Conservation (phyloP, 345 rosid species). For the Turnera subulata region DNA sequence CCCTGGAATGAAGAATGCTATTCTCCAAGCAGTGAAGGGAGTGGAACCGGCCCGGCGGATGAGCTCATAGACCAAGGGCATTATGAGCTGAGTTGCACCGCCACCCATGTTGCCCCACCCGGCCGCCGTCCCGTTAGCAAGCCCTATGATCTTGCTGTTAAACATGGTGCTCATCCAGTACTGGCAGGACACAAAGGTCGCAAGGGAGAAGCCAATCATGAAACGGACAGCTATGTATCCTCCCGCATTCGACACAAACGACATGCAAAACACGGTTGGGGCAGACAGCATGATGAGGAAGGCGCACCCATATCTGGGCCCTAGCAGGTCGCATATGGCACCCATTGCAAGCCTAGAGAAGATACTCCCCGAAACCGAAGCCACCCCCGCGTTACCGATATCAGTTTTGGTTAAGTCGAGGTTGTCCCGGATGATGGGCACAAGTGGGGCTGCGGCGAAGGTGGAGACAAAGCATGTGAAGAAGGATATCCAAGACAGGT, state of each 20-base stretch:
- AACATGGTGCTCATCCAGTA: slow-evolving; percentile 99
- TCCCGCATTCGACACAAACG: slow-evolving; percentile 52
- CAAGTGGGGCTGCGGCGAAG: slow-evolving; percentile 88
- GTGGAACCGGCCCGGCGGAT: slow-evolving; percentile 48
- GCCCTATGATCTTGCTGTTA: slow-evolving; percentile 75
- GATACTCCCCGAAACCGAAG: slow-evolving; percentile 87
- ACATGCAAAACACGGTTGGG: slow-evolving; percentile 85
- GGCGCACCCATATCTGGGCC: slow-evolving; percentile 85
- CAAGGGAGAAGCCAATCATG: slow-evolving; percentile 92
- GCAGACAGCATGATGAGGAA: slow-evolving; percentile 77
- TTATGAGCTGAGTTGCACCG: slow-evolving; percentile 77
- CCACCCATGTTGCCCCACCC: slow-evolving; percentile 99
- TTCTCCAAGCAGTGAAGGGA: slow-evolving; percentile 88
- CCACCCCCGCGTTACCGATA: slow-evolving; percentile 83
- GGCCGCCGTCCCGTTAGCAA: slow-evolving; percentile 86
- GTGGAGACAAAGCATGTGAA: slow-evolving; percentile 85
- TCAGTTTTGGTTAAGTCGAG: slow-evolving; percentile 63
- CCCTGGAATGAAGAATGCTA: slow-evolving; percentile 81
- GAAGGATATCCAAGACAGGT: slow-evolving; percentile 90
- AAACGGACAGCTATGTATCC: slow-evolving; percentile 73
- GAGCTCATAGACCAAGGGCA: slow-evolving; percentile 78
- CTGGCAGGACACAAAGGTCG: slow-evolving; percentile 89
- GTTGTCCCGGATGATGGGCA: slow-evolving; percentile 80
- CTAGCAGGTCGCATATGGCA: slow-evolving; percentile 72
- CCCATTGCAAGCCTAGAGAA: slow-evolving; percentile 96